Percentiles rank a stretch among this genome's conserved stretches.
phyloP scores from a whole-genome alignment of 805 yeast species.

The Zygotorulaspora florentina region DNA sequence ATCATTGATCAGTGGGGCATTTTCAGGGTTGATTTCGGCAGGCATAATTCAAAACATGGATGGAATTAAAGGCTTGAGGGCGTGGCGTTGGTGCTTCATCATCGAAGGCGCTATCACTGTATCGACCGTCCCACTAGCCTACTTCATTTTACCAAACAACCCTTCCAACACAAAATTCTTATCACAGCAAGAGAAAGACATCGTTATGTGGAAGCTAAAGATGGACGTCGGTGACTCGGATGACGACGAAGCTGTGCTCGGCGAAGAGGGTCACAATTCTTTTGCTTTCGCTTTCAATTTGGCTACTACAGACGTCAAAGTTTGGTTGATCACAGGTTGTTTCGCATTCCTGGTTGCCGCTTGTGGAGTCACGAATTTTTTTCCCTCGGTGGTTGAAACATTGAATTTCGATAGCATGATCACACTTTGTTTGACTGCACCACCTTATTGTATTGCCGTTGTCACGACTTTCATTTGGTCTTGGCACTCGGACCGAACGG shows the following conservation, averaged over 20 bases:
- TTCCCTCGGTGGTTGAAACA: slow-evolving; percentile 57
- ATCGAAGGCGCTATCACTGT: slow-evolving; percentile 55
- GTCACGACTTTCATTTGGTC: slow-evolving; percentile 50
- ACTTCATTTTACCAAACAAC: slow-evolving; percentile 48
- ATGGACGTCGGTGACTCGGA: slow-evolving; percentile 31
- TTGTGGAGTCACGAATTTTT: slow-evolving; percentile 57
- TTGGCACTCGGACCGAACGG: slow-evolving; percentile 51
- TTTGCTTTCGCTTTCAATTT: slow-evolving; percentile 37
- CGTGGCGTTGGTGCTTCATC: slow-evolving; percentile 56
- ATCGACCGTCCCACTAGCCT: slow-evolving; percentile 42
- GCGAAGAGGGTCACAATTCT: slow-evolving; percentile 22
- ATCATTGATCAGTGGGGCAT: slow-evolving; percentile 48
- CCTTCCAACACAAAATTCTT: slow-evolving; percentile 49
- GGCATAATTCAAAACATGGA: slow-evolving; percentile 46
- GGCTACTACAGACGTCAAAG: slow-evolving; percentile 41
- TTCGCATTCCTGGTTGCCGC: slow-evolving; percentile 49
- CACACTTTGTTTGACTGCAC: slow-evolving; percentile 55
- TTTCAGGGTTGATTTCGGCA: slow-evolving; percentile 51
- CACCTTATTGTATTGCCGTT: slow-evolving; percentile 53
- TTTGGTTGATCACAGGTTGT: slow-evolving; percentile 45
- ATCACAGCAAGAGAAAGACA: slow-evolving; percentile 42
- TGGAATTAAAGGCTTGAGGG: slow-evolving; percentile 39
- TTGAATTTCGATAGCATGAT: slow-evolving; percentile 47
- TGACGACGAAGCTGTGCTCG: slow-evolving; percentile 18
- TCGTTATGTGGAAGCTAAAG: slow-evolving; percentile 27